Percentiles rank a stretch among this genome's conserved stretches.
Evolutionary conservation across 768 basidiomycete species (phyloP).

Genomic region (Pisolithus sp.): DNA sequence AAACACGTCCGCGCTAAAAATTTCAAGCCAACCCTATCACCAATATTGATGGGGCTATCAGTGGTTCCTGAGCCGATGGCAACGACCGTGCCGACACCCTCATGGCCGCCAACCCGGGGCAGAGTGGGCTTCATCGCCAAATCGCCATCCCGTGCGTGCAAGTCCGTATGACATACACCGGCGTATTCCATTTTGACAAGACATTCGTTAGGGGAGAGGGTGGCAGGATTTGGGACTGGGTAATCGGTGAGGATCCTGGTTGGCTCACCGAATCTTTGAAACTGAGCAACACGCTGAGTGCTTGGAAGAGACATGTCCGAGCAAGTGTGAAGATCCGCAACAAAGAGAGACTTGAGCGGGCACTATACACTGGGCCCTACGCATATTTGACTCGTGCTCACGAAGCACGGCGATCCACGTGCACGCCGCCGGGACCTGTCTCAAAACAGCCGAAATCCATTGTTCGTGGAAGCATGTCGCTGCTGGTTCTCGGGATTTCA

Average conservation of each 20-base stretch:
- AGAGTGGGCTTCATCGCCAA: constrained; percentile 26
- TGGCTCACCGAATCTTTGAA: constrained; percentile 11
- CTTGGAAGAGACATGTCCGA: constrained; percentile 7
- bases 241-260: constrained; percentile 8
- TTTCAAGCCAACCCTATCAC: constrained; percentile 39
- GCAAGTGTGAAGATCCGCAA: no score
- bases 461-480: no score
- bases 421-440: no score
- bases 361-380: no score
- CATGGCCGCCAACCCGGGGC: constrained; percentile 37
- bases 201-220: constrained; percentile 20
- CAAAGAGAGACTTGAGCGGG: no score
- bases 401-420: no score
- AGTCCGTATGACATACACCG: constrained; percentile 39
- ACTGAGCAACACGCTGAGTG: constrained; percentile 23
- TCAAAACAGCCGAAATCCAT: no score
- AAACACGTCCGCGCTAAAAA: constrained; percentile 36
- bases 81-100: constrained; percentile 41
- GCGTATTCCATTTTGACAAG: constrained; percentile 38
- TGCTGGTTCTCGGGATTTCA: no score
- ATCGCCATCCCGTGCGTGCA: constrained; percentile 36
- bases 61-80: constrained; percentile 34
- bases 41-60: constrained; percentile 27
- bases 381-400: no score
- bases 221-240: constrained; percentile 11